phyloP scores from a whole-genome alignment of 345 rosid species.

The Syzygium aromaticum region DNA sequence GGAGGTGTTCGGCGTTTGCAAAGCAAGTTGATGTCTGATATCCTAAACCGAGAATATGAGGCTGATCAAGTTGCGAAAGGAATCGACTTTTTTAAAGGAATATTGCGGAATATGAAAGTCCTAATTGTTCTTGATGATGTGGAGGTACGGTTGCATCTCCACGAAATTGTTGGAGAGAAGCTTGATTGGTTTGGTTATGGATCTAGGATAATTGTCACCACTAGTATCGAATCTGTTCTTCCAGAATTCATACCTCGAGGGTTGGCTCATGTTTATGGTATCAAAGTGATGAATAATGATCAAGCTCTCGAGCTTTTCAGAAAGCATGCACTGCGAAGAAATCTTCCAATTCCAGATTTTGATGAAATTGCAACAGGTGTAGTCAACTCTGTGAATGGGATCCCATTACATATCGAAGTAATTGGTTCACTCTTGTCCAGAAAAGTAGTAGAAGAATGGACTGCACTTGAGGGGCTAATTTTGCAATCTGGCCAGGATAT shows the following conservation, averaged over 20 bases:
- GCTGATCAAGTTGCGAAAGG: background rate
- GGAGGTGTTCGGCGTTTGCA: background rate
- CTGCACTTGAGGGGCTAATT: background rate
- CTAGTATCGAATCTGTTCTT: background rate
- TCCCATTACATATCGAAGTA: background rate
- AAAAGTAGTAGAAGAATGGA: background rate
- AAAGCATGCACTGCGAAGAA: background rate
- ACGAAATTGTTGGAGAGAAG: background rate
- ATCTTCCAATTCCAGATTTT: background rate
- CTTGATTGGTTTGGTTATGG: background rate
- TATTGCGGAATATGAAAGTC: background rate
- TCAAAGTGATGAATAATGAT: fast-evolving
- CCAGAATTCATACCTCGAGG: background rate
- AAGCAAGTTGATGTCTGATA: background rate
- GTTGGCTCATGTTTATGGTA: background rate
- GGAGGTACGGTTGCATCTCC: background rate
- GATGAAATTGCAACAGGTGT: background rate
- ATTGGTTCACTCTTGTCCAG: background rate
- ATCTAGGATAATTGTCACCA: background rate
- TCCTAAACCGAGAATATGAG: background rate
- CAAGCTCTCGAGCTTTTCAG: background rate
- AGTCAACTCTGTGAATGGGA: background rate
- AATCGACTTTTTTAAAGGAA: background rate
- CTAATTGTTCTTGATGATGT: background rate
- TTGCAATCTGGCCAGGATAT: background rate